Percentiles rank a stretch among this genome's conserved stretches.
Evolutionary conservation across 306 rosid genomes (phyloP).

Genomic region (Glycine tomentella): DNA sequence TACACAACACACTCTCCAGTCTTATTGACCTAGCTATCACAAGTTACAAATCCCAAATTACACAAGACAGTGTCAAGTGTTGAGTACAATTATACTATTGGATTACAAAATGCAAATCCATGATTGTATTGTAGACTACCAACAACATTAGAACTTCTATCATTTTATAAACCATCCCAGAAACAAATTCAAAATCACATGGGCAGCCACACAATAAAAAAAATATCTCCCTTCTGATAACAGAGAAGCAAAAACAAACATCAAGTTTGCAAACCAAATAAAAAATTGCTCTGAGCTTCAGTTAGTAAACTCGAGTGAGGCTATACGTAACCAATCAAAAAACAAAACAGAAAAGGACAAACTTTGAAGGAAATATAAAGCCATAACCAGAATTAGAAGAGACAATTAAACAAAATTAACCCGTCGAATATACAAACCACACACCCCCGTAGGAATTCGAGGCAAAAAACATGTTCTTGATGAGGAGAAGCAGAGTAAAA

Average conservation of each 20-base stretch:
- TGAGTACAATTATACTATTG: background rate
- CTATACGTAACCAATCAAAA: background rate
- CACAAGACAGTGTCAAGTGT: slow-evolving; percentile 22
- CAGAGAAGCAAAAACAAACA: slow-evolving; percentile 22
- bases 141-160: background rate
- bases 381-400: background rate
- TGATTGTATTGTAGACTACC: background rate
- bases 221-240: slow-evolving; percentile 34
- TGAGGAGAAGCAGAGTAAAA: background rate
- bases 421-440: background rate
- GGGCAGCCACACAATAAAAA: background rate
- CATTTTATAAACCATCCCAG: slow-evolving; percentile 20
- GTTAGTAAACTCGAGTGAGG: slow-evolving; percentile 1
- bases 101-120: slow-evolving; percentile 35
- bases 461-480: background rate
- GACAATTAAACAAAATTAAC: background rate
- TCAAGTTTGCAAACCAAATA: background rate
- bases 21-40: slow-evolving; percentile 14
- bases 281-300: slow-evolving; percentile 20
- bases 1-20: background rate
- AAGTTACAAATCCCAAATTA: slow-evolving; percentile 29
- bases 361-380: slow-evolving; percentile 3
- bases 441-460: background rate
- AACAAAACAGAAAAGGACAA: slow-evolving; percentile 3
- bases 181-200: slow-evolving; percentile 26